Percentiles rank a stretch among this genome's conserved stretches.
phyloP scores from a whole-genome alignment of 2,329 filamentous ascomycete species.

The Keithomyces neogunnii region DNA sequence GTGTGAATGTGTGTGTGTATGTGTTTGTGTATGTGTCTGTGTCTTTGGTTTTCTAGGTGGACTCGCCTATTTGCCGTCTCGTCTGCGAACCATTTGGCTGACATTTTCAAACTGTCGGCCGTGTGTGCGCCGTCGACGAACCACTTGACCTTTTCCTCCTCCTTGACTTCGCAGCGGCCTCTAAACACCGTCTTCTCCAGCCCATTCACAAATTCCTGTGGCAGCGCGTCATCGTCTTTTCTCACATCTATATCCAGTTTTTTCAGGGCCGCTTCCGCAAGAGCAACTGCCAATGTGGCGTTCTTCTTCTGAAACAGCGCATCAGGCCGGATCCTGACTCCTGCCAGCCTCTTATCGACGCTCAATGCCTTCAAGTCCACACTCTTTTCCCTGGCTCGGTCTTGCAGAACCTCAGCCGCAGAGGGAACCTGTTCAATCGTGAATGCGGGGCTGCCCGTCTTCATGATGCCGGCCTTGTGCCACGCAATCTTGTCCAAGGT shows the following conservation, averaged over 20 bases:
- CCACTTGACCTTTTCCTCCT: conserved; percentile 58
- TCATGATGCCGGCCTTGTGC: conserved; percentile 69
- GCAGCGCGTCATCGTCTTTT: conserved; percentile 30
- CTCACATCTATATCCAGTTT: conserved; percentile 28
- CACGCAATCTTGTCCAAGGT: conserved; percentile 61
- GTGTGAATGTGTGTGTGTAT: neutral
- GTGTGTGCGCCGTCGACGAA: conserved; percentile 93
- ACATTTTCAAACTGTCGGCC: conserved; percentile 75
- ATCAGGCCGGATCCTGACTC: conserved; percentile 41
- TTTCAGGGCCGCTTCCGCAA: conserved; percentile 40
- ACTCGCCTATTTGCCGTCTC: conserved; percentile 29
- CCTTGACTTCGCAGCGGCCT: conserved; percentile 64
- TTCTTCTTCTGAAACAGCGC: conserved; percentile 53
- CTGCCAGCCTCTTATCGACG: conserved; percentile 35
- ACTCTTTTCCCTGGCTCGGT: conserved; percentile 44
- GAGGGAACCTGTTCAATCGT: conserved; percentile 42
- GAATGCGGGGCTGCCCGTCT: conserved; percentile 48
- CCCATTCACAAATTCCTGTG: conserved; percentile 59
- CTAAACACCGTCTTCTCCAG: conserved; percentile 69
- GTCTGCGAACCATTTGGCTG: conserved; percentile 70
- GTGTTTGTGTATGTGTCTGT: neutral
- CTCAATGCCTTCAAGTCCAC: conserved; percentile 38
- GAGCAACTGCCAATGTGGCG: conserved; percentile 41
- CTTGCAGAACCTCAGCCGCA: conserved; percentile 35
- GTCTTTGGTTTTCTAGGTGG: neutral